These are phyloP conservation scores for Elsinoe perseae DNA, from an alignment of 2,329 filamentous ascomycete genomes.

Conservation along the genomic window DNA sequence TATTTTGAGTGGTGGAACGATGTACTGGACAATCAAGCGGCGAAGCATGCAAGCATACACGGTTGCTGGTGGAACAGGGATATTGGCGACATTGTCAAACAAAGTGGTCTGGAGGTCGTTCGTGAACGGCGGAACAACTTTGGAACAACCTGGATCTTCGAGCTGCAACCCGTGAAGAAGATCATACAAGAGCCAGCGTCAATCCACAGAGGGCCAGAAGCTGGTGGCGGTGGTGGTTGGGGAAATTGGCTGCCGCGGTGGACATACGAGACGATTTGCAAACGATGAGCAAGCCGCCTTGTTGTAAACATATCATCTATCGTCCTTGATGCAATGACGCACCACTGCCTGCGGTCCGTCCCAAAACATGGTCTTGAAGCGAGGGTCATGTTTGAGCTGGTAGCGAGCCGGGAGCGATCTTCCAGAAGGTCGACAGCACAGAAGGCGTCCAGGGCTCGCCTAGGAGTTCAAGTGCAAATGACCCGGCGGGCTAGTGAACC, in stretches of 20 bases:
- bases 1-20: conserved; percentile 42
- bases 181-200: background rate
- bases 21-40: conserved; percentile 39
- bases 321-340: background rate
- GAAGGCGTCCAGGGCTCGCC: background rate
- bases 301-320: background rate
- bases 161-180: conserved; percentile 34
- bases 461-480: background rate
- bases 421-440: background rate
- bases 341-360: background rate
- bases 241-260: conserved; percentile 13
- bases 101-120: conserved; percentile 42
- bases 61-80: conserved; percentile 49
- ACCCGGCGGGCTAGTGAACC: background rate
- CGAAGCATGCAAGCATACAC: conserved; percentile 41
- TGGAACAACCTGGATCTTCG: conserved; percentile 44
- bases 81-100: conserved; percentile 41
- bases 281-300: background rate
- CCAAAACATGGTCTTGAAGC: background rate
- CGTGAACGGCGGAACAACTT: conserved; percentile 39
- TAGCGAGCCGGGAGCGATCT: background rate
- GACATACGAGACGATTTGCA: conserved; percentile 15
- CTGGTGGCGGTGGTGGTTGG: background rate
- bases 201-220: background rate
- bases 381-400: background rate